phyloP scores from a whole-genome alignment of 1,284 basidiomycete genomes.

The Heterobasidion parviporum region DNA sequence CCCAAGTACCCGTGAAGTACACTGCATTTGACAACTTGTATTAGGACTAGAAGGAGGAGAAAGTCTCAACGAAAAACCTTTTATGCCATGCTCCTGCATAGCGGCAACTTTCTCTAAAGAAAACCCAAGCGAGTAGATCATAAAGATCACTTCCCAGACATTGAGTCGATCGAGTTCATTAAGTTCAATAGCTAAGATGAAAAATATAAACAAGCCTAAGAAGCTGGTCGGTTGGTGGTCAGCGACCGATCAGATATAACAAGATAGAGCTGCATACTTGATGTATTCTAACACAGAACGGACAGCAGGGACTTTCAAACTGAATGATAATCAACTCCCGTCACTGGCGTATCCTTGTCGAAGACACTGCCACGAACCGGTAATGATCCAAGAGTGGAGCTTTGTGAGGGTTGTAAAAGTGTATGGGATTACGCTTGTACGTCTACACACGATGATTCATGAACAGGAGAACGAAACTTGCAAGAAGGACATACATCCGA shows the following conservation, averaged over 20 bases:
- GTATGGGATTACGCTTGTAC: constrained; percentile 87
- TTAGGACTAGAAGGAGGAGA: neutral
- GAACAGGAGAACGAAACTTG: neutral
- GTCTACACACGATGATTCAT: constrained; percentile 42
- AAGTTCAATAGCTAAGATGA: constrained; percentile 76
- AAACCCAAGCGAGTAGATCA: constrained; percentile 83
- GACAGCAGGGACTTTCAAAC: constrained; percentile 88
- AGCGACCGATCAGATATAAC: neutral
- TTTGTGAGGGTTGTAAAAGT: constrained; percentile 90
- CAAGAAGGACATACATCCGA: constrained; percentile 55
- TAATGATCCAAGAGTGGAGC: constrained; percentile 92
- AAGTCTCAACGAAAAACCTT: constrained; percentile 35
- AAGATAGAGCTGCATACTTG: constrained; percentile 41
- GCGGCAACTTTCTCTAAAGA: constrained; percentile 88
- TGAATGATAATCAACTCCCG: constrained; percentile 18
- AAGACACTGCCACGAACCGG: constrained; percentile 37
- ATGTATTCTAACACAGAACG: constrained; percentile 84
- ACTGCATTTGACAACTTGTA: constrained; percentile 31
- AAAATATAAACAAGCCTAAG: constrained; percentile 75
- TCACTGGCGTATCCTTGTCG: neutral
- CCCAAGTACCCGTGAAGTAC: constrained; percentile 79
- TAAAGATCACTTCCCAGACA: constrained; percentile 61
- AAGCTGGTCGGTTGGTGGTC: constrained; percentile 46
- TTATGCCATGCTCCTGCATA: constrained; percentile 90
- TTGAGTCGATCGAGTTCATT: constrained; percentile 58